Base-by-base conservation (phyloP, 176 grass and related monocot species). In the Tuctoria greenei region DNA sequence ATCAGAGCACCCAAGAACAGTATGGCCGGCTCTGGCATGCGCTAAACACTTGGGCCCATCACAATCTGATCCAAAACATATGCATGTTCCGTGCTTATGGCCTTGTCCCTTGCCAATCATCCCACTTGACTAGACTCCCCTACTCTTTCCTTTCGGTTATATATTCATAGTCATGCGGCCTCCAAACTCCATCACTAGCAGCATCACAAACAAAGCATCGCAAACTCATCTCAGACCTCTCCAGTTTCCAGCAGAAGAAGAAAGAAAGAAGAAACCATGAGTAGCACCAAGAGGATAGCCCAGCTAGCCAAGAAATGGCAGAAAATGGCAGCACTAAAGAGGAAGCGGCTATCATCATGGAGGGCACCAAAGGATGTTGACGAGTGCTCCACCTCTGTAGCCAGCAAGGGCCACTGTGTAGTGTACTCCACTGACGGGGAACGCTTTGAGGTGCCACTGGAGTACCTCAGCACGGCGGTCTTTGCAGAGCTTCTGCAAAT, bases 391-490 rank as follows among this genome's bases (percentile, higher is more conserved):
- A 17, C 49, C 31, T 34, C 42, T 15, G 26, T 83, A 6, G 82
- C 80, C 0, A 58, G 21, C 23, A 89, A 86, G 72, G 86, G 83
- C 20, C 69, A 92, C 39, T 83, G 81, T 3, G 45, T 81, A 23
- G 37, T 74, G 52, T 91, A 91, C 72, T 75, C 83, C 0, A 6
- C 39, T 0, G 86, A 91, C 1, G 69, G 73, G 1, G 68, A 6
- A 15, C 40, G 73, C 57, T 89, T 95, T 8, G 76, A 88, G 76
- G 84, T 91, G 15, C 83, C 80, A 7, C 23, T 95, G n/a, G 47
- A 4, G 0, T 82, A 71, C 23, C 76, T 91, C 0, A 60, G 63
- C 21, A 84, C 43, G 6, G 15, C 1, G 6, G 24, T 91, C 49
- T 69, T 95, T 13, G 1, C 20, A 1, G 61, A 84, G 67, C 72